Evolutionary conservation across 257 asterid genomes (phyloP), one percentile per base, ranked within the genome.

Genomic region (Verbena officinalis): DNA sequence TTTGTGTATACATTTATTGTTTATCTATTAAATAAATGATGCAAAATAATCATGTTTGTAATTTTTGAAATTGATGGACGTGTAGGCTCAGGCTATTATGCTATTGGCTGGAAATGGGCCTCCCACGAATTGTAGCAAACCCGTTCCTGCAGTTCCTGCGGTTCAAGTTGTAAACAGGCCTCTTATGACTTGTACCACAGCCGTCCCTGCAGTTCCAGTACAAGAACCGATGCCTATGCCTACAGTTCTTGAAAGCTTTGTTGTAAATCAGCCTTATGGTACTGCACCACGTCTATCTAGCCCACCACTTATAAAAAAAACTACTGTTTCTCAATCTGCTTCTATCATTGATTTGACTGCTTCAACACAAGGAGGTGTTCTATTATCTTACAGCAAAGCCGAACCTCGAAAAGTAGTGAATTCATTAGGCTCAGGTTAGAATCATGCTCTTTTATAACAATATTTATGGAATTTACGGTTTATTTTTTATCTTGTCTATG

Each of bases 61-160:
- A 51, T 45, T 15, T 49, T 57, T 38, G 1, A 42, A 40, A 23
- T 27, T 27, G 15, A 40, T 58, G 51, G 54, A 19, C 55, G 23
- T 54, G 50, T 68, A 90, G 97, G 97, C 96, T 62, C 91, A 85
- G 68, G 97, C 96, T 15, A 90, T 90, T 45, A 90, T 88, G 97
- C 75, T 90, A 49, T 67, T 91, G 80, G 98, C 98, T 65, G 96
- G 96, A 58, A 84, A 91, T 31, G 89, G 84, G 24, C 80, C 91
- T 59, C 73, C 88, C 17, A 27, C 22, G 42, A 22, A 75, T 54
- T 60, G 84, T 31, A 68, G 34, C 50, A 40, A 82, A 53, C 12
- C 83, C 9, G 23, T 58, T n/a, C 72, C 82, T 3, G 61, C 74
- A 31, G 54, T 82, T 73, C 91, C 87, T n/a, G n/a, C n/a, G n/a